Conservation (phyloP, 768 basidiomycete genomes). For the Serendipita sp. region DNA sequence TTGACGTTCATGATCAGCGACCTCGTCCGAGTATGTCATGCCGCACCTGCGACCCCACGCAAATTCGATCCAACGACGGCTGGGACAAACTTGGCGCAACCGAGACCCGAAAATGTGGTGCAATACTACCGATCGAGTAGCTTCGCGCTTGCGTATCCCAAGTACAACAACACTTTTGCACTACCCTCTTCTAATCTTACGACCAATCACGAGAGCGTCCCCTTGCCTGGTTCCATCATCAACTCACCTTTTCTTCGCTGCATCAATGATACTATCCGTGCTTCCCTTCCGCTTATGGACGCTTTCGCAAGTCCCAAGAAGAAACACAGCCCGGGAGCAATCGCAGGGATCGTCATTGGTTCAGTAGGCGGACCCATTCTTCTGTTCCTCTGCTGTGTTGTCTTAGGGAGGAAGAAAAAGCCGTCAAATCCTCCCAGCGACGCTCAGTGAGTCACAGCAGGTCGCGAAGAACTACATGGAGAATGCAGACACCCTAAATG, state of each 20-base stretch:
- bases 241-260: neutral
- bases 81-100: neutral
- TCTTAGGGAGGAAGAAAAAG: neutral
- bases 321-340: neutral
- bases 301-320: neutral
- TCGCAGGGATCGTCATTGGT: neutral
- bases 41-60: neutral
- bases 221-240: neutral
- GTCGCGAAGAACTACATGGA: neutral
- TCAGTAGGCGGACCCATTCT: neutral
- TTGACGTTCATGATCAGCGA: conserved; percentile 2
- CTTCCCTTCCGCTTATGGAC: neutral
- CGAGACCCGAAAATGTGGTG: conserved; percentile 5
- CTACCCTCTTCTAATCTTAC: neutral
- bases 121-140: conserved; percentile 10
- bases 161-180: conserved; percentile 9
- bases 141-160: conserved; percentile 7
- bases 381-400: neutral
- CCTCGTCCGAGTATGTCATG: conserved; percentile 2
- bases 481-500: neutral
- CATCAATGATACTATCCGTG: neutral
- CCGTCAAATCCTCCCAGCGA: neutral
- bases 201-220: neutral
- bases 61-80: neutral
- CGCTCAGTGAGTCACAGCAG: neutral